Conservation (phyloP, 2,329 filamentous ascomycete genomes). For the Epichloe sp. region DNA sequence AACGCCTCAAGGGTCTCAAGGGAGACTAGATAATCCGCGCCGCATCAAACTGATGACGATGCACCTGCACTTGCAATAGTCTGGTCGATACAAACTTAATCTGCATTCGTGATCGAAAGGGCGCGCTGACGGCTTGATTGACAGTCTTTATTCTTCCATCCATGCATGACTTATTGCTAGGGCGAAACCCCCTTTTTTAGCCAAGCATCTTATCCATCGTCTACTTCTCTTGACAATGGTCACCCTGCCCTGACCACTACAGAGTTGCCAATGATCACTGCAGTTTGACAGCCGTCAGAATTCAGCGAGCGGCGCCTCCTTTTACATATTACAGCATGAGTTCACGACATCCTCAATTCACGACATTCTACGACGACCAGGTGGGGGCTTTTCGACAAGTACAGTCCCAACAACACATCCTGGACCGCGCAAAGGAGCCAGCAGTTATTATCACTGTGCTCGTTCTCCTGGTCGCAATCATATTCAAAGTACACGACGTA, state of each 20-base stretch:
- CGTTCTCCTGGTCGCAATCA: conserved; percentile 19
- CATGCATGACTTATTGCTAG: neutral
- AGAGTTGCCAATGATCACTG: conserved; percentile 4
- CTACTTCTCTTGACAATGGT: conserved; percentile 9
- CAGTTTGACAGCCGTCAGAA: conserved; percentile 9
- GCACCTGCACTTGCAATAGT: neutral
- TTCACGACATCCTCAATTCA: conserved; percentile 19
- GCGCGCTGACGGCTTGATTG: neutral
- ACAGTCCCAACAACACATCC: conserved; percentile 12
- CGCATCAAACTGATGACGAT: conserved; percentile 4
- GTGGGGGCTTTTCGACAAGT: conserved; percentile 20
- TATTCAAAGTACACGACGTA: conserved; percentile 22
- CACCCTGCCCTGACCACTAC: conserved; percentile 5
- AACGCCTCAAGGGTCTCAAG: neutral
- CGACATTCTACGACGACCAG: conserved; percentile 23
- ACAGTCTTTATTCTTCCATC: neutral
- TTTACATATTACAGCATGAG: conserved; percentile 19
- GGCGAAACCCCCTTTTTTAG: neutral
- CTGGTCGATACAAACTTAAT: neutral
- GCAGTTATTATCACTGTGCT: conserved; percentile 22
- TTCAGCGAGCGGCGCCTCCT: conserved; percentile 1
- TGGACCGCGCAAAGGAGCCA: conserved; percentile 22
- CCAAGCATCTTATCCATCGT: neutral
- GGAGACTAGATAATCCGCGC: conserved; percentile 8
- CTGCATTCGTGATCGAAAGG: neutral